Base-by-base conservation (phyloP, 2,329 filamentous ascomycete genomes). In the Colletotrichum sp. region DNA sequence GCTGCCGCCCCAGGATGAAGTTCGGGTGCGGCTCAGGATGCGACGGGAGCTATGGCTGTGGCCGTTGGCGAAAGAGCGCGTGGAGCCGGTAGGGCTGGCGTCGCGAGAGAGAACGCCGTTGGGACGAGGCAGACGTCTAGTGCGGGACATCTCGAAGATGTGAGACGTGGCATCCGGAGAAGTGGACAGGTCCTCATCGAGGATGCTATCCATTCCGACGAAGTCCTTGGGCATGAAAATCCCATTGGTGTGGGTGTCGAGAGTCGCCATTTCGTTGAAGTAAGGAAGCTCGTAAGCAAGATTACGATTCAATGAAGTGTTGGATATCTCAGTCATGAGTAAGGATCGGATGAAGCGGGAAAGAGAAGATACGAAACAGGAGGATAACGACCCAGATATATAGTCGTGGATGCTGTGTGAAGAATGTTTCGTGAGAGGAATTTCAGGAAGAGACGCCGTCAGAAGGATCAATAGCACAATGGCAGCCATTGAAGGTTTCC, bases 1-100 rank as follows among this genome's bases (percentile, higher is more conserved):
- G 31, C 66, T 62, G 16, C 66, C 55, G 13, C 58, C 38, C 27
- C 38, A 72, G 5, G 70, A 69, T 2, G 27, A 31, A 16, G n/a
- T 43, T 6, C 66, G 70, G 51, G 66, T 72, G 27, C 57, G 57
- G 29, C 57, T 59, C 21, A 70, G 18, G 16, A 70, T 34, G 12
- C 70, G 57, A 33, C 57, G 27, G 18, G 27, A 31, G 29, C 57
- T 33, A 27, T 59, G 57, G 57, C 57, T 59, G 57, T 33, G 57
- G 4, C 24, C 57, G 18, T 59, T 59, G 11, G 24, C 29, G 57
- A 31, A 59, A 18, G 57, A 59, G 6, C 57, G 27, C 6, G 29
- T 59, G 5, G 70, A 73, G 15, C 70, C 70, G 12, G 51, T 73
- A 58, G 70, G 70, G 11, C 70, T 73, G 16, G 18, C 24, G 4